Base-by-base conservation (phyloP, 2,329 filamentous ascomycete species). In the Aspergillus transmontanensis region DNA sequence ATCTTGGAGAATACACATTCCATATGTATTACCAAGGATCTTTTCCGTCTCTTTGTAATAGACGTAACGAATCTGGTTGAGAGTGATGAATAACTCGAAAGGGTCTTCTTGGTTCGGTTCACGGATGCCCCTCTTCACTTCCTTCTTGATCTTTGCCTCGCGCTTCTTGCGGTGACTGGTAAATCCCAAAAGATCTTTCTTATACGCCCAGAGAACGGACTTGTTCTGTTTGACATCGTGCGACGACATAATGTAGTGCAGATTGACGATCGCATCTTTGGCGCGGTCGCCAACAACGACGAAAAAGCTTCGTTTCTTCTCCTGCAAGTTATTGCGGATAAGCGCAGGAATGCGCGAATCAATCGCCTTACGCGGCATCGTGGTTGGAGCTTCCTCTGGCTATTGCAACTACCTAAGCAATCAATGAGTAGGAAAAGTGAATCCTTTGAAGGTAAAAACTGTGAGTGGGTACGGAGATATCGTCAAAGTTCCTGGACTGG, bases 21-120 rank as follows among this genome's bases (percentile, higher is more conserved):
- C 94, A 76, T 95, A 99, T 50, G 95, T 99, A 78, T 98, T 96
- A 77, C 95, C 95, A 61, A 98, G 81, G 75, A 99, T 97, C 84
- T 97, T 98, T 74, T 99, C 95, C 32, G 95, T 98, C 82, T 99
- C 95, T 81, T 99, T 99, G 84, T 99, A 99, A 85, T 97, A 99
- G 62, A 95, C 93, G 86, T 99, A 99, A 79, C 95, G 91, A 77
- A 99, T 97, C 79, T 97, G 93, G 82, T 98, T 92, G 62, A 97
- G 89, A 63, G 93, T 95, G 72, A 98, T 90, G 81, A 98, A 99
- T 60, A 98, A 87, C 81, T 99, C 95, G 82, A 99, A 99, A 0
- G 95, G 91, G 76, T 99, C 95, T 76, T 96, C 93, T 60, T 89
- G 87, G 78, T 99, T 97, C 66, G 91, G 88, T 79, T 99, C 95